Percentiles rank a stretch among this genome's conserved stretches.
Evolutionary conservation across 2,329 filamentous ascomycete genomes (phyloP).

Genomic region (Berkeleyomyces rouxiae): DNA sequence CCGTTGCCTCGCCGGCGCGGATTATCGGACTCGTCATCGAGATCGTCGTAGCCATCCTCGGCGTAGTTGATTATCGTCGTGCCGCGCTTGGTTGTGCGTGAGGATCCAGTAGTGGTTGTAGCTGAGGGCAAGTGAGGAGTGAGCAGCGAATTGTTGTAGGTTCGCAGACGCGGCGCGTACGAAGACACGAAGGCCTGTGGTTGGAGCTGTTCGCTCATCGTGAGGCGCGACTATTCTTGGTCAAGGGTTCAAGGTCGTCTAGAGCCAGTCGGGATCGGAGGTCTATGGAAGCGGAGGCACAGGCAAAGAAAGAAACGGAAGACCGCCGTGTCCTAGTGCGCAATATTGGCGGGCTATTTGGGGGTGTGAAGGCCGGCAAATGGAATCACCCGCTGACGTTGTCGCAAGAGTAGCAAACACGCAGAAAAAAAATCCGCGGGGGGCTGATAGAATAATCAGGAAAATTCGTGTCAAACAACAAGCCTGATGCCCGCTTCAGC

Average conservation of each 20-base stretch:
- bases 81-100: conserved; percentile 89
- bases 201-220: conserved; percentile 16
- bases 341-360: too few species aligned
- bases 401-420: too few species aligned
- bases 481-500: too few species aligned
- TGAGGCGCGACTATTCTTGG: not conserved
- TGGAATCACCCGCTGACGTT: too few species aligned
- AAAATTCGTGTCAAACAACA: too few species aligned
- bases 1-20: conserved; percentile 66
- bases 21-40: conserved; percentile 57
- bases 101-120: conserved; percentile 41
- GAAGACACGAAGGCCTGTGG: conserved; percentile 82
- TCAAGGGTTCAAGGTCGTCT: too few species aligned
- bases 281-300: not conserved
- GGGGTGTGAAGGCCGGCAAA: too few species aligned
- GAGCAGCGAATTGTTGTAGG: conserved; percentile 81
- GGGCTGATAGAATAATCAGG: too few species aligned
- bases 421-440: too few species aligned
- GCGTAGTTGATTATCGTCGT: conserved; percentile 96
- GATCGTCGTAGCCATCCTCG: conserved; percentile 82
- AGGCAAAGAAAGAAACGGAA: too few species aligned
- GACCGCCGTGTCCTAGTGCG: too few species aligned
- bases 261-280: too few species aligned
- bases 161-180: conserved; percentile 78
- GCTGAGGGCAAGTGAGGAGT: conserved; percentile 63